Conservation (phyloP, 352 stramenopile species). For the Aphanomyces stellatus region DNA sequence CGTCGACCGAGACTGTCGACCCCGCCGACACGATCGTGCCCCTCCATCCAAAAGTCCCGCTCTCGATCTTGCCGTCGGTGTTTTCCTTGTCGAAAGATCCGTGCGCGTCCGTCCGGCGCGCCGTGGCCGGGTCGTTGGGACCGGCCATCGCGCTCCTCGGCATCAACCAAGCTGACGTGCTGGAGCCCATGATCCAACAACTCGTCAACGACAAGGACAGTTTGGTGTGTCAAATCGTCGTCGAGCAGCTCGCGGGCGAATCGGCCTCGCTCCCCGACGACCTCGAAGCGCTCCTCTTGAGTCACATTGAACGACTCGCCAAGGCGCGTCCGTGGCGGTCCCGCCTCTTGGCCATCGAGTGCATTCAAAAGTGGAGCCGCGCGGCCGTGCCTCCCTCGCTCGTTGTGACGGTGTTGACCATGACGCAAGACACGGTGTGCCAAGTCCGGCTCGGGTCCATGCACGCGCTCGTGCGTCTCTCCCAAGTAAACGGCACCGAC, state of each 20-base stretch:
- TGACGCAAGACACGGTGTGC: conserved; percentile 57
- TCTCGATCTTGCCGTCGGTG: conserved; percentile 65
- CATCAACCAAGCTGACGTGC: conserved; percentile 60
- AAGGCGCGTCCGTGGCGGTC: conserved; percentile 77
- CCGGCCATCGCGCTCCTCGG: conserved; percentile 61
- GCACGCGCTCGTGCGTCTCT: conserved; percentile 50
- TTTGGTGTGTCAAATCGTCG: conserved; percentile 59
- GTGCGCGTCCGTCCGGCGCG: conserved; percentile 62
- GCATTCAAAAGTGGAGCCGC: conserved; percentile 69
- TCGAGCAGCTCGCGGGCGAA: conserved; percentile 76
- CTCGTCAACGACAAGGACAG: conserved; percentile 73
- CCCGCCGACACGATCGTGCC: neutral
- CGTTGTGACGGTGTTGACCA: conserved; percentile 45
- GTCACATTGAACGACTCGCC: conserved; percentile 47
- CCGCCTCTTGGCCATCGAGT: conserved; percentile 80
- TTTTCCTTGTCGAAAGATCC: conserved; percentile 70
- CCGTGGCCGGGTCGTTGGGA: conserved; percentile 65
- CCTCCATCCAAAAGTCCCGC: conserved; percentile 60
- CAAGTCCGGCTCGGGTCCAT: conserved; percentile 65
- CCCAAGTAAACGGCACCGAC: conserved; percentile 60
- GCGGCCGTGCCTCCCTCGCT: conserved; percentile 51
- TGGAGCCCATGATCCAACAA: conserved; percentile 77
- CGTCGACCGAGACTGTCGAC: conserved; percentile 31
- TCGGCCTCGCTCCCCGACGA: conserved; percentile 28
- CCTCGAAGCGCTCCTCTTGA: conserved; percentile 15